A percentile compares a stretch with the other conserved stretches of the same genome.
Evolutionary conservation across 805 yeast genomes (phyloP).

Genomic region (Lachancea dasiensis): DNA sequence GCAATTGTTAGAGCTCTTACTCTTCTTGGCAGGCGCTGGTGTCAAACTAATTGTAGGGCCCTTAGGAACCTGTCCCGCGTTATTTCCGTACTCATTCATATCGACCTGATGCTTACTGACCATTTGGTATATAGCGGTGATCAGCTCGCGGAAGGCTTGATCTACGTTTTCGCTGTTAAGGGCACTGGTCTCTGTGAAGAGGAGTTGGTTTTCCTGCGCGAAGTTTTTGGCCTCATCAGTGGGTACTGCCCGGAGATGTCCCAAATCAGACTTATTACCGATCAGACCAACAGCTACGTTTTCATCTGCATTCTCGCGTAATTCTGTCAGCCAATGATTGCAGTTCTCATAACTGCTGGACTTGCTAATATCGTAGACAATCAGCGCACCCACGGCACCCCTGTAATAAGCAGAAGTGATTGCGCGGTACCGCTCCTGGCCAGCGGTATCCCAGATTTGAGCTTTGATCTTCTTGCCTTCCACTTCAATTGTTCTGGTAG

Average conservation of each 20-base stretch:
- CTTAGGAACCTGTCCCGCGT: slow-evolving; percentile 44
- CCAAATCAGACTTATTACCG: slow-evolving; percentile 87
- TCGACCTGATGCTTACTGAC: slow-evolving; percentile 89
- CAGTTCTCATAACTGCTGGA: slow-evolving; percentile 81
- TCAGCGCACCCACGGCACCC: slow-evolving; percentile 96
- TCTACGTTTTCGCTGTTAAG: slow-evolving; percentile 93
- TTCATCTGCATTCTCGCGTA: slow-evolving; percentile 88
- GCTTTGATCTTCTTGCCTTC: slow-evolving; percentile 82
- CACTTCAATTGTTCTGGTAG: slow-evolving; percentile 87
- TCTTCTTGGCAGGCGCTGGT: slow-evolving; percentile 84
- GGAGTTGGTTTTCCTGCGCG: slow-evolving; percentile 84
- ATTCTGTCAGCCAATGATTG: slow-evolving; percentile 83
- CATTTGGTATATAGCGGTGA: slow-evolving; percentile 92
- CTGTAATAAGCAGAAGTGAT: slow-evolving; percentile 95
- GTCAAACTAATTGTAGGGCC: slow-evolving; percentile 92
- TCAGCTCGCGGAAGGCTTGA: slow-evolving; percentile 84
- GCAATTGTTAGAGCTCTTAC: slow-evolving; percentile 48
- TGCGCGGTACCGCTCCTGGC: slow-evolving; percentile 97
- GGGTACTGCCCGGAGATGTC: slow-evolving; percentile 92
- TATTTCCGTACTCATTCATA: slow-evolving; percentile 57
- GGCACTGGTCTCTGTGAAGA: slow-evolving; percentile 96
- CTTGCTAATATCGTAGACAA: slow-evolving; percentile 92
- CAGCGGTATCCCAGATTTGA: slow-evolving; percentile 98
- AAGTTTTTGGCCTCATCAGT: slow-evolving; percentile 95
- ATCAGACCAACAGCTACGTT: slow-evolving; percentile 92